Percentiles rank a stretch among this genome's conserved stretches.
These are phyloP conservation scores for Fusarium caatingaense DNA, from an alignment of 2,329 filamentous ascomycete species.

Conservation along the genomic window DNA sequence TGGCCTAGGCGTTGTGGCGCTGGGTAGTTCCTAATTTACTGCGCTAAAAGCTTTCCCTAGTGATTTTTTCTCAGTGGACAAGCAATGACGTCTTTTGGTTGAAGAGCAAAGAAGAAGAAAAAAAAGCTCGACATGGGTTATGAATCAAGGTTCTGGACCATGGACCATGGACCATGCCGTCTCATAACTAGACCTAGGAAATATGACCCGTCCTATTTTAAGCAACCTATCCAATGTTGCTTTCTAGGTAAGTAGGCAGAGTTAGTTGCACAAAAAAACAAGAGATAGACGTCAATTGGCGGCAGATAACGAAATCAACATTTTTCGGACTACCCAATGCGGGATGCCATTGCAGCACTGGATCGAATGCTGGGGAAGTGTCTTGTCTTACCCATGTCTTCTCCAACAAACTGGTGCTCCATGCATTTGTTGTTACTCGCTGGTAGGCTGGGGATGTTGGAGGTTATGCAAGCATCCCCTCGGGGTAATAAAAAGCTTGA, in stretches of 20 bases:
- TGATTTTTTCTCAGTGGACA: constrained; percentile 6
- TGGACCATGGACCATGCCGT: constrained; percentile 15
- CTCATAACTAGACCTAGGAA: constrained; percentile 6
- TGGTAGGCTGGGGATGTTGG: constrained; percentile 6
- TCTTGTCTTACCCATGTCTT: constrained; percentile 20
- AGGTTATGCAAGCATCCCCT: constrained; percentile 2
- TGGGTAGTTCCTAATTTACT: constrained; percentile 15
- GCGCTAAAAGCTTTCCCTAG: constrained; percentile 28
- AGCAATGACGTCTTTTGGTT: constrained; percentile 42
- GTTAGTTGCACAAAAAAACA: background rate
- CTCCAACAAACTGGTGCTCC: constrained; percentile 23
- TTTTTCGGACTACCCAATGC: constrained; percentile 19
- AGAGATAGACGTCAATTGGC: constrained; percentile 8
- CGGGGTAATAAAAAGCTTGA: constrained; percentile 7
- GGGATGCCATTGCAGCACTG: constrained; percentile 3
- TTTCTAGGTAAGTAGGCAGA: background rate
- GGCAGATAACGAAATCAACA: background rate
- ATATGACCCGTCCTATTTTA: constrained; percentile 17
- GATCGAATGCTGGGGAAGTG: constrained; percentile 13
- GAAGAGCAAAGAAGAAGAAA: background rate
- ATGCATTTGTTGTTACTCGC: constrained; percentile 3
- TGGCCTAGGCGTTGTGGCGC: constrained; percentile 33
- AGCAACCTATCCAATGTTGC: background rate
- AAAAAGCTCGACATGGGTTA: constrained; percentile 10
- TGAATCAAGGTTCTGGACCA: constrained; percentile 35